Evolutionary conservation across 2,329 filamentous ascomycete genomes (phyloP).

Genomic region (Thielaviopsis cerberus): DNA sequence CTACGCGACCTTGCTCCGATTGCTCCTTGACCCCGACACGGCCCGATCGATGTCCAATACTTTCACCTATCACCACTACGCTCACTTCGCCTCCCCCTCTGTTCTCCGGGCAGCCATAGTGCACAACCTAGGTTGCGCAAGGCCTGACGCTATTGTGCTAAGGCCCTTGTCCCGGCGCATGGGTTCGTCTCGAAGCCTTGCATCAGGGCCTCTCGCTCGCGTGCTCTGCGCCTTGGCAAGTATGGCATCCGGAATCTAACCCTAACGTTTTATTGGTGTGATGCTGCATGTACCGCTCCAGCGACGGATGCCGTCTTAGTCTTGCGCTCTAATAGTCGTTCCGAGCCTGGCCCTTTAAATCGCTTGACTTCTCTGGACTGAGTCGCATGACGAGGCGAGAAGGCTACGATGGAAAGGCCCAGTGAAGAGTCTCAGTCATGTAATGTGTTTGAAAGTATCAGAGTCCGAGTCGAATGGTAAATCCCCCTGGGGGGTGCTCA

Average conservation of each 20-base stretch:
- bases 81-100: conserved; percentile 61
- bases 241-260: conserved; percentile 82
- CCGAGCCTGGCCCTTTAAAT: conserved; percentile 38
- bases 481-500: conserved; percentile 51
- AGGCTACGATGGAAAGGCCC: conserved; percentile 28
- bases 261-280: conserved; percentile 56
- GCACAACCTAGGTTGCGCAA: background rate
- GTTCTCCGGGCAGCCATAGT: conserved; percentile 42
- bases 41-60: background rate
- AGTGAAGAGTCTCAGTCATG: conserved; percentile 37
- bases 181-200: conserved; percentile 23
- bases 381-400: conserved; percentile 22
- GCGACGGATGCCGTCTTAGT: conserved; percentile 23
- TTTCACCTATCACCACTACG: background rate
- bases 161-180: conserved; percentile 23
- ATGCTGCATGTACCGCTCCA: conserved; percentile 4
- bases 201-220: conserved; percentile 23
- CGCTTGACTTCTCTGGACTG: conserved; percentile 18
- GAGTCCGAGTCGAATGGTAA: conserved; percentile 58
- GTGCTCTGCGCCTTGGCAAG: conserved; percentile 27
- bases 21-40: background rate
- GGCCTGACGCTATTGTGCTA: background rate
- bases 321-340: conserved; percentile 48
- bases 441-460: conserved; percentile 35
- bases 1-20: background rate